Evolutionary conservation across 2,329 filamentous ascomycete species (phyloP), one percentile per base, ranked within the genome.

Genomic region (Diplodia seriata): DNA sequence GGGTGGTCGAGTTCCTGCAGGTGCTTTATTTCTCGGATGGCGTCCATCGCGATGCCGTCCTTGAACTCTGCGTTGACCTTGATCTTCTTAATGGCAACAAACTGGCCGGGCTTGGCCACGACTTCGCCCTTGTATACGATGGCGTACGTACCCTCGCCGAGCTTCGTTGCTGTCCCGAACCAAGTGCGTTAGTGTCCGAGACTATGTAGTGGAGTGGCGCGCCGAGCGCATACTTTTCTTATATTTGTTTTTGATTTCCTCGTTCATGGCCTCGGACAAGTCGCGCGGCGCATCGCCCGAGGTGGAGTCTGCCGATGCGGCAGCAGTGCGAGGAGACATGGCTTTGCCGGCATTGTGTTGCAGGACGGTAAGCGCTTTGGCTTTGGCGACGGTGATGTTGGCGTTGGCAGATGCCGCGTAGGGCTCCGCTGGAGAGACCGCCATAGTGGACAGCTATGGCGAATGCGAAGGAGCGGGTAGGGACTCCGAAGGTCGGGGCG

Each of bases 121-220:
- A 95, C 86, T 79, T 94, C 91, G 64, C 94, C 95, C 65, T 94
- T 88, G 83, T 93, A 97, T 75, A 99, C 95, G 75, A 96, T 90
- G 77, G 95, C 95, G 79, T 99, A 99, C 71, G 95, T 98, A 83
- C 95, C 95, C 80, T 97, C 93, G 78, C 95, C 95, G 69, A 99
- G 88, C 77, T 95, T 95, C 78, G 91, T 93, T 75, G 92, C 92
- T 93, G 72, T 33, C 63, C 9, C 29, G 40, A 40, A 33, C 23
- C 54, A 54, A 47, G 31, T n/a, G 26, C 18, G 66, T 64, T 56
- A 70, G 66, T 56, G 61, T 50, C 43, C 1, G n/a, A 14, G 6
- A n/a, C 57, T 23, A 18, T 23, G 29, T 55, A 33, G 18, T 6
- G 18, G 38, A 31, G 38, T 40, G 29, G 40, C 36, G 38, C 68